Base-by-base conservation (phyloP, 2,329 filamentous ascomycete genomes). In the Thermothelomyces thermophilus region DNA sequence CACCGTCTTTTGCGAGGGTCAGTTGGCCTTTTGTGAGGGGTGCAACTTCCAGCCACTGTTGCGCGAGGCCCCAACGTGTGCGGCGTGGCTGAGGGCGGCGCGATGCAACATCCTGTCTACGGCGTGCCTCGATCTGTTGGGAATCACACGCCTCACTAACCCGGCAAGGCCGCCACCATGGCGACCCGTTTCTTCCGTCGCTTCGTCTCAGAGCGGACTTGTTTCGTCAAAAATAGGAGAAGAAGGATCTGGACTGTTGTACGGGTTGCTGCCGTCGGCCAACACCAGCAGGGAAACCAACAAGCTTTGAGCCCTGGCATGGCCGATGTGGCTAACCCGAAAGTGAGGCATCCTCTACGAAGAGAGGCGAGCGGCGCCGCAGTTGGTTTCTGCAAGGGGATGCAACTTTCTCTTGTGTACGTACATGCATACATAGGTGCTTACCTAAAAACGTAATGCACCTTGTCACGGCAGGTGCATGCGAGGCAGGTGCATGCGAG, bases 141-240 rank as follows among this genome's bases (percentile, higher is more conserved):
- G 19, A 49, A 24, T 49, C 49, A 31, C 42, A 50, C 33, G 33
- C 33, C 33, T 35, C 50, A 43, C 52, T 44, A 49, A 42, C 20
- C 33, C 24, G 16, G 39, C 19, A 37, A 40, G 50, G 37, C 53
- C 47, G 50, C 55, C 55, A 22, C 16, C 22, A 47, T 39, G 50
- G 35, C 48, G 48, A 20, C 17, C 24, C 9, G n/a, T 39, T 39
- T 19, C 6, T 8, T 22, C 16, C 46, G 30, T 26, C 39, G 41
- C 47, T 44, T 34, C 44, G 33, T 41, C 44, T 28, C 41, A 26
- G 49, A 34, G 51, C 34, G 46, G 41, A 16, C 39, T 26, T 40
- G 48, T 53, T 48, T 52, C 48, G 55, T 57, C 53, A 33, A 48
- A 55, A 33, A 50, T 51, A 51, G 49, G 33, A 48, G 41, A 41